Evolutionary conservation across 2,329 filamentous ascomycete species (phyloP).

Genomic region (Ramularia collo-cygni): DNA sequence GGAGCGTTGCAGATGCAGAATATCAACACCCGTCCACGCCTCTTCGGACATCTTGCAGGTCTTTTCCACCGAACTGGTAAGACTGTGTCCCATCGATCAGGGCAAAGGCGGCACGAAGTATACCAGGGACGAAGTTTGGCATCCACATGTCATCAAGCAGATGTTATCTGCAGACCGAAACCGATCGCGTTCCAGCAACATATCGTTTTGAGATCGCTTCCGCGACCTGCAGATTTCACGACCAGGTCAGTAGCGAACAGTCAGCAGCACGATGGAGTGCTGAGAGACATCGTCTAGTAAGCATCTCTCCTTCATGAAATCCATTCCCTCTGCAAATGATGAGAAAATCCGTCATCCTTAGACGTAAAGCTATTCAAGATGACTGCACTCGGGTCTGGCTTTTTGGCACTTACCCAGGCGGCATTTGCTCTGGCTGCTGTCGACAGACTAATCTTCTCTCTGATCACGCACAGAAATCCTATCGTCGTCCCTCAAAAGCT

Average conservation of each 20-base stretch:
- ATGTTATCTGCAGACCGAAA: no score
- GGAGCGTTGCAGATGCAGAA: neutral
- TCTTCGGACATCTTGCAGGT: neutral
- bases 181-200: no score
- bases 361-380: conserved; percentile 25
- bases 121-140: no score
- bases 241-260: no score
- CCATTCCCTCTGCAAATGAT: conserved; percentile 28
- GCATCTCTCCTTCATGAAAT: no score
- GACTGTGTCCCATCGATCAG: conserved; percentile 1
- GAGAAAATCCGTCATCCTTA: conserved; percentile 35
- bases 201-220: no score
- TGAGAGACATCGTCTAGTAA: no score
- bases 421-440: conserved; percentile 19
- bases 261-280: no score
- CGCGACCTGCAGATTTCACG: no score
- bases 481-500: no score
- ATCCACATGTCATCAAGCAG: no score
- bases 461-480: no score
- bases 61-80: conserved; percentile 1
- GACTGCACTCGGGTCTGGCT: conserved; percentile 21
- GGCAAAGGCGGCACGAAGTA: neutral
- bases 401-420: conserved; percentile 22
- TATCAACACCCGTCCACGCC: neutral
- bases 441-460: conserved; percentile 33